A percentile compares a stretch with the other conserved stretches of the same genome.
Conservation (phyloP, 2,329 filamentous ascomycete species). For the Microcera coccophila region DNA sequence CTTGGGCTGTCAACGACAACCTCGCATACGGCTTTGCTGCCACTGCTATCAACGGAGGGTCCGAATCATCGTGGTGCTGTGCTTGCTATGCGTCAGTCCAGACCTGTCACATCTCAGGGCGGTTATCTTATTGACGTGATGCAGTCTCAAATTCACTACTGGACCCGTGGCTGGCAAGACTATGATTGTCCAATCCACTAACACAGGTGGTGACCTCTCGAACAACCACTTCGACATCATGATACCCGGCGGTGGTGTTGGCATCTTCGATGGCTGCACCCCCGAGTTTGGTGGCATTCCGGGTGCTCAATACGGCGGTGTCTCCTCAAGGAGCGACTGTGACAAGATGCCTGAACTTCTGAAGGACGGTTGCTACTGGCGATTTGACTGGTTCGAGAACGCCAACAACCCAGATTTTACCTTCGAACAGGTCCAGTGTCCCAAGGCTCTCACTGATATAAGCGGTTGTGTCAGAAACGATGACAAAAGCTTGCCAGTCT, state of each 20-base stretch:
- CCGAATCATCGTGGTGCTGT: slow-evolving; percentile 62
- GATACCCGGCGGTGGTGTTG: slow-evolving; percentile 54
- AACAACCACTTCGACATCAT: slow-evolving; percentile 57
- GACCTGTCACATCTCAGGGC: background rate
- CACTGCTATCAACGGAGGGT: slow-evolving; percentile 51
- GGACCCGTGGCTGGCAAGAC: slow-evolving; percentile 54
- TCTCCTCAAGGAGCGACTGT: slow-evolving; percentile 49
- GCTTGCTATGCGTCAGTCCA: slow-evolving; percentile 53
- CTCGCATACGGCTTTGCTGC: slow-evolving; percentile 63
- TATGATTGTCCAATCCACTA: slow-evolving; percentile 62
- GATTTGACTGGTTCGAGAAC: slow-evolving; percentile 60
- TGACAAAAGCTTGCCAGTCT: slow-evolving; percentile 28
- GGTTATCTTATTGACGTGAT: background rate
- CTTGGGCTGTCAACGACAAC: slow-evolving; percentile 57
- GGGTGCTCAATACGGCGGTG: slow-evolving; percentile 56
- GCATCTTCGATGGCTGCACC: slow-evolving; percentile 51
- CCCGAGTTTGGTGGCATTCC: slow-evolving; percentile 42
- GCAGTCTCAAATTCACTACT: slow-evolving; percentile 46
- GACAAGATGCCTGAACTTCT: slow-evolving; percentile 49
- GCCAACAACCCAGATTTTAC: slow-evolving; percentile 55
- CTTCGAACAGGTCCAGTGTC: slow-evolving; percentile 55
- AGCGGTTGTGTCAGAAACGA: slow-evolving; percentile 35
- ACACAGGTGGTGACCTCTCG: slow-evolving; percentile 56
- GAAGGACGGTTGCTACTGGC: slow-evolving; percentile 58
- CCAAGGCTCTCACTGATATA: slow-evolving; percentile 42